Evolutionary conservation across 1,284 basidiomycete species (phyloP).

Genomic region (Omphalotus olearius): DNA sequence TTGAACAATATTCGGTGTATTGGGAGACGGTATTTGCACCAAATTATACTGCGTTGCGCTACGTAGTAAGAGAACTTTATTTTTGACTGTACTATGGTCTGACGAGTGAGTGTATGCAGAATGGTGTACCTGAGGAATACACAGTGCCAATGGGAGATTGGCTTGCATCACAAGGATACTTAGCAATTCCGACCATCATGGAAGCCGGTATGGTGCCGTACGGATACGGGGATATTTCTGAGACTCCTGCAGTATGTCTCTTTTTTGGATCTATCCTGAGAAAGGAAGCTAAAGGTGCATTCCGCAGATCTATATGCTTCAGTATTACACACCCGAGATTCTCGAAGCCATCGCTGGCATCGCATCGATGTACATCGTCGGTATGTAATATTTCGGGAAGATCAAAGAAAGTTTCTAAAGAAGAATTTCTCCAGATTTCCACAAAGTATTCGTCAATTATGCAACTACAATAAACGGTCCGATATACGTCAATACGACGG

Average conservation of each 20-base stretch:
- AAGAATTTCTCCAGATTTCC: slow-evolving; percentile 5
- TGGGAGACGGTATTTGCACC: slow-evolving; percentile 8
- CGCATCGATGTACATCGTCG: slow-evolving; percentile 7
- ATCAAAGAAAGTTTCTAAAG: neutral
- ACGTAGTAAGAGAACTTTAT: neutral
- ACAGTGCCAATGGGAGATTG: slow-evolving; percentile 9
- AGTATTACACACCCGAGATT: slow-evolving; percentile 10
- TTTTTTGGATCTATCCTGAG: neutral
- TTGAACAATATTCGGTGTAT: slow-evolving; percentile 1
- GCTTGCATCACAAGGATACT: slow-evolving; percentile 3
- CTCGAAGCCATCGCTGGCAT: slow-evolving; percentile 4
- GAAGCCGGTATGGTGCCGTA: slow-evolving; percentile 5
- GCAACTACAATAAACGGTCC: slow-evolving; percentile 4
- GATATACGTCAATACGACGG: slow-evolving; percentile 7
- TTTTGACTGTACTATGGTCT: neutral
- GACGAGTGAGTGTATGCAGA: neutral
- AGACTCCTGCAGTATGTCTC: slow-evolving; percentile 9
- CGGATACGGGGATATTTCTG: slow-evolving; percentile 7
- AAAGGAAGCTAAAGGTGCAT: neutral
- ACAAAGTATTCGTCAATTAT: slow-evolving; percentile 11
- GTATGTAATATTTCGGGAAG: slow-evolving; percentile 1
- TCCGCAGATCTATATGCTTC: slow-evolving; percentile 9
- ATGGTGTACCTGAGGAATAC: slow-evolving; percentile 7
- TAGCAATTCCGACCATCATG: slow-evolving; percentile 4
- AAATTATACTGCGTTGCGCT: slow-evolving; percentile 1